Percentiles rank a stretch among this genome's conserved stretches.
Conservation (phyloP, 83 land plant species). For the Isoetes engelmannii region DNA sequence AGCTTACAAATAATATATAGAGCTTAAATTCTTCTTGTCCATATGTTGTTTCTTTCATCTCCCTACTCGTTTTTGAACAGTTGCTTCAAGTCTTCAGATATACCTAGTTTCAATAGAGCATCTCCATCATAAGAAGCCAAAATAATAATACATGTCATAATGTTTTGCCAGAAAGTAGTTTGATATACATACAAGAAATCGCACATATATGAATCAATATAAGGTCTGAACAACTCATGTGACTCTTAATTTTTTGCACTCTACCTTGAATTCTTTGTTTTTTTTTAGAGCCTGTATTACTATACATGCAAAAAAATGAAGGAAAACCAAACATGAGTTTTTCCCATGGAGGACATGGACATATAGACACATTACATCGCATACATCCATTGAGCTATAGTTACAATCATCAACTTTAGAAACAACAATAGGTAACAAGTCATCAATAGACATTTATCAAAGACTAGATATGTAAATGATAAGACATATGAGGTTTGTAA, state of each 20-base stretch:
- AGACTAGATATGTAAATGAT: conserved; percentile 9
- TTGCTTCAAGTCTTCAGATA: conserved; percentile 57
- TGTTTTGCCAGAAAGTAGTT: background rate
- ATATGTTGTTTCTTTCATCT: conserved; percentile 53
- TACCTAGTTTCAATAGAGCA: conserved; percentile 57
- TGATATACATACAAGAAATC: background rate
- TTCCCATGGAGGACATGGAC: background rate
- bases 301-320: background rate
- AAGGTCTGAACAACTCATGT: conserved; percentile 55
- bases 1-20: too few relatives aligned
- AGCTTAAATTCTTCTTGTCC: too few relatives aligned
- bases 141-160: background rate
- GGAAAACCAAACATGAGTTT: background rate
- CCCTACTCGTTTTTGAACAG: conserved; percentile 64
- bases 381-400: conserved; percentile 55
- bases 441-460: conserved; percentile 48
- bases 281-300: conserved; percentile 71
- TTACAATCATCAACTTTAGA: conserved; percentile 70
- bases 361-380: conserved; percentile 10
- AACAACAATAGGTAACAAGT: conserved; percentile 48
- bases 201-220: conserved; percentile 57
- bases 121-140: conserved; percentile 38
- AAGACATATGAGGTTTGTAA: too few relatives aligned
- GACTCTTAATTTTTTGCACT: conserved; percentile 76
- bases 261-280: conserved; percentile 96